These are phyloP conservation scores for Leishmania tropica DNA, from an alignment of 208 protist genomes.

Conservation along the genomic window DNA sequence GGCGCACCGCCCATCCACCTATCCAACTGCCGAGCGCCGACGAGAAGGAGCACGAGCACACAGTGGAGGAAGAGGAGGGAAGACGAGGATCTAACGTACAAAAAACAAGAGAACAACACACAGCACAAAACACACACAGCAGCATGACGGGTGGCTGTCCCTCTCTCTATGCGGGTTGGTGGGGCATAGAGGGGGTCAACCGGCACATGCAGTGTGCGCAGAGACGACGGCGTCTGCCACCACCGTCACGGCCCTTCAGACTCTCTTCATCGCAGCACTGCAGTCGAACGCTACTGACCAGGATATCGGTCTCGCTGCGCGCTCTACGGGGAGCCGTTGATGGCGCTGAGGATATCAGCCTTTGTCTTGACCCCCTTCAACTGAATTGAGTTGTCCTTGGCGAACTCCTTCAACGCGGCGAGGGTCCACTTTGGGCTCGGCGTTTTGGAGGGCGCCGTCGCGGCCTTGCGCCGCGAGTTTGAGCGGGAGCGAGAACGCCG, in stretches of 20 bases:
- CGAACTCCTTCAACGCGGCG: constrained; percentile 61
- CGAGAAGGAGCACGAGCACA: not conserved
- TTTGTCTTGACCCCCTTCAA: constrained; percentile 51
- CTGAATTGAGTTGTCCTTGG: constrained; percentile 59
- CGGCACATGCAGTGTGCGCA: not conserved
- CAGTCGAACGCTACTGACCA: not conserved
- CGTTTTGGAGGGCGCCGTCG: constrained; percentile 7
- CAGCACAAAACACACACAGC: not conserved
- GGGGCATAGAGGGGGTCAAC: not conserved
- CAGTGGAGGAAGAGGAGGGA: not conserved
- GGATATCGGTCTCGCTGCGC: not conserved
- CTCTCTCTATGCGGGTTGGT: not conserved
- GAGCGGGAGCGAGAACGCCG: constrained; percentile 15
- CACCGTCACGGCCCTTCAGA: not conserved
- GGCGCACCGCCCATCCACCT: no score
- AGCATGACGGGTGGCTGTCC: not conserved
- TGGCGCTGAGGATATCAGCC: constrained; percentile 64
- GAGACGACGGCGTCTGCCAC: not conserved
- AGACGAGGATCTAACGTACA: constrained; percentile 6
- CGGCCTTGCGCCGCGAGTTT: not conserved
- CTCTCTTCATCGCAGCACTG: not conserved
- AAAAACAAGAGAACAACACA: constrained; percentile 4
- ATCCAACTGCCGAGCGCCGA: not conserved
- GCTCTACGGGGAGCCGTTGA: constrained; percentile 31
- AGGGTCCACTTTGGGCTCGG: constrained; percentile 73